Base-by-base conservation (phyloP, 352 stramenopile species). In the Blastocystis sp. region DNA sequence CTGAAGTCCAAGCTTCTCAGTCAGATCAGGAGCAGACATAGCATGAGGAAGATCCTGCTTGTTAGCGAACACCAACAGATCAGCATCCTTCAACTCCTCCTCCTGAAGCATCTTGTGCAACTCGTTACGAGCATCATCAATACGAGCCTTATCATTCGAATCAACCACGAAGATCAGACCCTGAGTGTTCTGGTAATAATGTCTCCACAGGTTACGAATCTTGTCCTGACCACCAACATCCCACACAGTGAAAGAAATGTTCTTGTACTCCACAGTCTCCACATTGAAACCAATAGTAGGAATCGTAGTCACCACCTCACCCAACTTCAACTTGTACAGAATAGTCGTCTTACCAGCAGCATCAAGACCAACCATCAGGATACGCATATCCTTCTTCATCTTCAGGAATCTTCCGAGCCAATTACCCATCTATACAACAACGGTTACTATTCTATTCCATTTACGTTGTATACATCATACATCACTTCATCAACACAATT, bases 131-230 rank as follows among this genome's bases (percentile, higher is more conserved):
- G 96, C 96, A 62, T 92, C 94, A 78, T 98, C 95, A 76, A 99
- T 94, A 96, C 97, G 95, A 91, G 98, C 96, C 88, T 94, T 92
- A 93, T 99, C 97, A 91, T 98, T 98, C 80, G 95, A 98, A 92
- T 99, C 97, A 77, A 99, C 96, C 54, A 99, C 96, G 90, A 98
- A 99, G 91, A 99, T 99, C 61, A 99, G 92, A 84, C 95, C 97
- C 93, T 99, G 95, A 90, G 96, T 99, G 92, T 98, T 98, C 92
- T 98, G 94, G 92, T 98, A 99, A 93, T 99, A 99, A 92, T 99
- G 96, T 68, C 96, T 93, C 97, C 97, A 99, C 24, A 98, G 92
- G 81, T 95, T 95, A 90, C 96, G 94, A 90, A 99, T 98, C 93
- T 93, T 94, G 92, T 98, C 95, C 92, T 99, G 97, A 92, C 97